These are phyloP conservation scores for Ceriops decandra DNA, from an alignment of 345 rosid genomes.

Conservation along the genomic window DNA sequence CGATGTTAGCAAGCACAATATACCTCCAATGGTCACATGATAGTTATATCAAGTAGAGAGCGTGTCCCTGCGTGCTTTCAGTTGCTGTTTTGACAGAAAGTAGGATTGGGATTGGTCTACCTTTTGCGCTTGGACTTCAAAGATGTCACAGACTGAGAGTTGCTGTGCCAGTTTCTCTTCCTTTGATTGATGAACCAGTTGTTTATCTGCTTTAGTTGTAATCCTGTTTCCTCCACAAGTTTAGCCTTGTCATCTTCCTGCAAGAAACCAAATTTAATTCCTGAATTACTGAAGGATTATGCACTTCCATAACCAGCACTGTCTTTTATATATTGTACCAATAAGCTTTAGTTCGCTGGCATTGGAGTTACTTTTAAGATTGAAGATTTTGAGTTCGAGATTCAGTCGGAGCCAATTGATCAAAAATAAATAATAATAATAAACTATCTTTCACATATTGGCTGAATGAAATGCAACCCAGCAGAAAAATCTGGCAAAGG, in stretches of 20 bases:
- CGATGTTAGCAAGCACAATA: conserved; percentile 29
- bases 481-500: too few species aligned
- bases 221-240: conserved; percentile 95
- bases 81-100: neutral
- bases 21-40: conserved; percentile 14
- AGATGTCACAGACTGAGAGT: conserved; percentile 81
- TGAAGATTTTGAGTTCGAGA: too few species aligned
- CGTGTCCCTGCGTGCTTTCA: neutral
- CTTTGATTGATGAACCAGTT: conserved; percentile 99
- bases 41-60: conserved; percentile 7
- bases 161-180: conserved; percentile 96
- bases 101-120: conserved; percentile 21
- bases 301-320: too few species aligned
- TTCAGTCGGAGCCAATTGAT: too few species aligned
- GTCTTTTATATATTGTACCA: too few species aligned
- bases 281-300: too few species aligned
- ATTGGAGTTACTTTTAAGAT: too few species aligned
- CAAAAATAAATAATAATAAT: too few species aligned
- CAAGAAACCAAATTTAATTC: neutral
- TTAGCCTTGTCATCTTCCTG: conserved; percentile 99
- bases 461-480: too few species aligned
- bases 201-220: conserved; percentile 96
- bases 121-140: conserved; percentile 95
- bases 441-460: too few species aligned
- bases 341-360: too few species aligned